Conservation (phyloP, 2,329 filamentous ascomycete genomes). For the Colletotrichum navitas region DNA sequence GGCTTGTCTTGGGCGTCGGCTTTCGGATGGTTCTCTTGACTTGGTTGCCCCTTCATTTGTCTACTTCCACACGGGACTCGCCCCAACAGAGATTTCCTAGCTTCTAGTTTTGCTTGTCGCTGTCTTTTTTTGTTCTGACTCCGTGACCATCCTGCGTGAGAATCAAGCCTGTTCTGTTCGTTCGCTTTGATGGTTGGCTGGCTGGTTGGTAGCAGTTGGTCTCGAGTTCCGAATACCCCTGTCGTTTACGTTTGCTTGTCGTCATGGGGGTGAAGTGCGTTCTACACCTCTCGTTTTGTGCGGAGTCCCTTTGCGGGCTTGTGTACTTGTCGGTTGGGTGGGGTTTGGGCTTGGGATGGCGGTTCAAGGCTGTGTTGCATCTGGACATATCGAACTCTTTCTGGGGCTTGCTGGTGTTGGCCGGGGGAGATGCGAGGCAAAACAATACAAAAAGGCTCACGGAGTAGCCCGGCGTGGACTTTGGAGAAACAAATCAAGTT, state of each 20-base stretch:
- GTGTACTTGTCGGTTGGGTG: not conserved
- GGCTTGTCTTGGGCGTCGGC: constrained; percentile 38
- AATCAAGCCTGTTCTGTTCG: constrained; percentile 27
- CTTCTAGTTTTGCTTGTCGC: constrained; percentile 38
- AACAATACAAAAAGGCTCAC: not conserved
- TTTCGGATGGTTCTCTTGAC: constrained; percentile 34
- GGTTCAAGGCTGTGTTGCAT: not conserved
- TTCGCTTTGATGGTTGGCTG: constrained; percentile 10
- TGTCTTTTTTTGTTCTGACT: constrained; percentile 30
- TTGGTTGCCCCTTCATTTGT: constrained; percentile 37
- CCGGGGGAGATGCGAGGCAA: not conserved
- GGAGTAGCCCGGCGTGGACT: not conserved
- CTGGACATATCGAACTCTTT: not conserved
- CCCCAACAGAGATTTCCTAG: constrained; percentile 42
- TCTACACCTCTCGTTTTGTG: not conserved
- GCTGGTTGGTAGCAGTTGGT: not conserved
- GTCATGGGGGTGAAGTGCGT: not conserved
- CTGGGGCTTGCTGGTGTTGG: not conserved
- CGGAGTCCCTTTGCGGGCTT: not conserved
- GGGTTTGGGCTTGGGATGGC: not conserved
- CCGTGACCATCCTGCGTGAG: constrained; percentile 36
- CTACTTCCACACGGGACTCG: constrained; percentile 36
- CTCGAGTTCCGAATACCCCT: constrained; percentile 22
- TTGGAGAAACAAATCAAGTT: not conserved
- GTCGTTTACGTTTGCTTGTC: constrained; percentile 12